Evolutionary conservation across 148 eudicot species (phyloP).

Genomic region (Cornus controversa): DNA sequence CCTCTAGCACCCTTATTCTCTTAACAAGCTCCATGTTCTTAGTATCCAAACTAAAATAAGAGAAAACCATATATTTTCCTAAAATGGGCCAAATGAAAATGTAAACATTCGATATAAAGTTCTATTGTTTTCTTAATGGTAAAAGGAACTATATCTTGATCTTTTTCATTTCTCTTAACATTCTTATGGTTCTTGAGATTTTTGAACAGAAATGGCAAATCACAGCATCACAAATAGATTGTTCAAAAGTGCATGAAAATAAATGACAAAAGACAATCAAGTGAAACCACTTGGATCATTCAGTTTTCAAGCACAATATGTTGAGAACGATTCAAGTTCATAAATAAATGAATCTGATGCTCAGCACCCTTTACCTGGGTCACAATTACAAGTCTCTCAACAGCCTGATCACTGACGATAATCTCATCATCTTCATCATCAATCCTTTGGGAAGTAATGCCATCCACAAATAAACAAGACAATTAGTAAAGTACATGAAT

Average conservation of each 20-base stretch:
- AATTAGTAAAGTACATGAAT: constrained; percentile 2
- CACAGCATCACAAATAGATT: neutral
- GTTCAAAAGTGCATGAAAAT: neutral
- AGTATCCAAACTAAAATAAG: neutral
- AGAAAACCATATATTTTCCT: no score
- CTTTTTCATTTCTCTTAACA: neutral
- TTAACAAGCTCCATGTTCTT: neutral
- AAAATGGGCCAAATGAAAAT: neutral
- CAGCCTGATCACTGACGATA: constrained; percentile 59
- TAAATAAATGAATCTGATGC: neutral
- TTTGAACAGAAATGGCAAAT: neutral
- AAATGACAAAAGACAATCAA: neutral
- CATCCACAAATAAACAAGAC: constrained; percentile 8
- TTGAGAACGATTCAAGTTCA: neutral
- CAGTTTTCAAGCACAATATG: neutral
- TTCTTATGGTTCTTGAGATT: neutral
- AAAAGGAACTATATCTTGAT: neutral
- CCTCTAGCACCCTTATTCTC: no score
- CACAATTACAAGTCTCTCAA: constrained; percentile 90
- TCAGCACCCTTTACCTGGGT: constrained; percentile 65
- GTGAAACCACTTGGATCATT: neutral
- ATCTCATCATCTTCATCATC: constrained; percentile 82
- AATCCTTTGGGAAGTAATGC: constrained; percentile 43
- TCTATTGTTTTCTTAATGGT: neutral
- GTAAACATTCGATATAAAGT: neutral